Evolutionary conservation across 2,329 filamentous ascomycete species (phyloP), one percentile per base, ranked within the genome.

Genomic region (Venturia effusa): DNA sequence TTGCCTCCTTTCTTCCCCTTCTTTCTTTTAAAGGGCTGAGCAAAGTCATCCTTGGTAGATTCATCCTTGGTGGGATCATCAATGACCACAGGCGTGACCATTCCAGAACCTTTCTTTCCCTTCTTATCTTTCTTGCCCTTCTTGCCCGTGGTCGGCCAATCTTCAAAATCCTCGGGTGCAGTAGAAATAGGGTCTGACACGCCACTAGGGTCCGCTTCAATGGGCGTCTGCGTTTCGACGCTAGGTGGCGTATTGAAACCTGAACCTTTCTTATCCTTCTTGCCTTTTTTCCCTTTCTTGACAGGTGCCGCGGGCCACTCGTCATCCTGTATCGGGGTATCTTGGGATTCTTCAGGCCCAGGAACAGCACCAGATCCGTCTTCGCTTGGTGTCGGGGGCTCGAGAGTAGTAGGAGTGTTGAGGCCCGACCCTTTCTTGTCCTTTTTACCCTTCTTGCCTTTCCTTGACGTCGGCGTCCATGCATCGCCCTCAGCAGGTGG

Each of bases 61-160:
- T 2, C 30, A n/a, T n/a, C n/a, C n/a, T n/a, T n/a, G 27, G 17
- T 17, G 10, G 37, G 37, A 8, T 39, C 51, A 4, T 34, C 51
- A 19, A 34, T 22, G n/a, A 57, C 30, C 8, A 30, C 51, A 34
- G 51, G 51, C 30, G 59, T 40, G 5, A 27, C 34, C 34, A 32
- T 17, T 37, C 37, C 40, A 41, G 59, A 60, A 27, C 22, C 59
- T 41, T 92, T 97, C 72, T 93, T 83, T 77, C 91, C 95, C 76
- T 99, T 94, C 80, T 99, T 97, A 80, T 97, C 92, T 65, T 95
- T 94, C 84, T 97, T 97, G 48, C 90, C 96, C 79, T 97, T 86
- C 61, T 97, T 82, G 64, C 86, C 84, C 54, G 87, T 87, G 65
- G 80, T 80, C 3, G 80, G 81, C 10, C 75, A 84, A n/a, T 80